These are phyloP conservation scores for Taphrina wiesneri DNA, from an alignment of 1,139 yeast species.

Conservation along the genomic window DNA sequence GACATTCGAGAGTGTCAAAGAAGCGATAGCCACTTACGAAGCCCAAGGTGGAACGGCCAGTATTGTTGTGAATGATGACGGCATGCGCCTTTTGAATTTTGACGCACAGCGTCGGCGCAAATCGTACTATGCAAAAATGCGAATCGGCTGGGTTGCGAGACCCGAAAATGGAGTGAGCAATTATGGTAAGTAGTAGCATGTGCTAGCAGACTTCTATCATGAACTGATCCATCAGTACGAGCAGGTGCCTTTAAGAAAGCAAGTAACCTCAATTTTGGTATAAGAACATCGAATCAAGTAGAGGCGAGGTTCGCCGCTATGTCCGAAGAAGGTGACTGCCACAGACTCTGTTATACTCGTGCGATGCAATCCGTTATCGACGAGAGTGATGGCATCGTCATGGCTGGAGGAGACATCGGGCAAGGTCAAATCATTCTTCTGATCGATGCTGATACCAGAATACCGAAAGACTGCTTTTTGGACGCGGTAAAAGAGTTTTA, in stretches of 20 bases:
- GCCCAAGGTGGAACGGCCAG: slow-evolving; percentile 37
- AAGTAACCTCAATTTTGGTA: slow-evolving; percentile 38
- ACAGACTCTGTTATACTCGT: background rate
- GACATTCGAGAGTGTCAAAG: slow-evolving; percentile 34
- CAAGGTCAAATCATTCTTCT: slow-evolving; percentile 37
- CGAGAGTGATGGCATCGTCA: slow-evolving; percentile 31
- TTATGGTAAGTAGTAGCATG: background rate
- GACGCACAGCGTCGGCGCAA: slow-evolving; percentile 20
- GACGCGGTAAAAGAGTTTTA: slow-evolving; percentile 39
- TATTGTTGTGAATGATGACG: slow-evolving; percentile 37
- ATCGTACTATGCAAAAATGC: slow-evolving; percentile 32
- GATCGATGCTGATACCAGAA: slow-evolving; percentile 39
- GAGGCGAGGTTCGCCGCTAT: slow-evolving; percentile 23
- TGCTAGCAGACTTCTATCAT: no score
- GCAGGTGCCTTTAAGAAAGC: slow-evolving; percentile 38
- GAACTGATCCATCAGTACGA: slow-evolving; percentile 13
- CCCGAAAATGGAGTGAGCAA: slow-evolving; percentile 37
- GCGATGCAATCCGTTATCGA: slow-evolving; percentile 28
- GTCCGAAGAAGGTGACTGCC: background rate
- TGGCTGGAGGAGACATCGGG: slow-evolving; percentile 38
- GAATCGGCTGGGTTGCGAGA: slow-evolving; percentile 37
- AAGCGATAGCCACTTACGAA: slow-evolving; percentile 35
- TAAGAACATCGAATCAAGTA: slow-evolving; percentile 35
- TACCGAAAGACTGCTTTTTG: slow-evolving; percentile 38
- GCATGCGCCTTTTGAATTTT: slow-evolving; percentile 32